Evolutionary conservation across 768 basidiomycete genomes (phyloP).

Genomic region (Lactarius indigo): DNA sequence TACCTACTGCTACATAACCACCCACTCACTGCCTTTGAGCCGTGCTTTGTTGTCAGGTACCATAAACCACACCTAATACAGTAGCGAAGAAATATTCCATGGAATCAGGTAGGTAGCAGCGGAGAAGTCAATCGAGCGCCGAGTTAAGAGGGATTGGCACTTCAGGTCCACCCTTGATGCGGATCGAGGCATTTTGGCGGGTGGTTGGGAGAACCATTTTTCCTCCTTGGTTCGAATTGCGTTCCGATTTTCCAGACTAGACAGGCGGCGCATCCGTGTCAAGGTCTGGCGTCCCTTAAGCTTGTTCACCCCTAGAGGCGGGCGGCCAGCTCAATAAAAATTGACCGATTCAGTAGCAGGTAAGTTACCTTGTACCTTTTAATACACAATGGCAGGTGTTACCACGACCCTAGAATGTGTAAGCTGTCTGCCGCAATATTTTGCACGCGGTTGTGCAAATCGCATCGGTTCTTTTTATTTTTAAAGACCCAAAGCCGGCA

Average conservation of each 20-base stretch:
- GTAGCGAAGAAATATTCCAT: neutral
- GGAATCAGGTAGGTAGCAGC: neutral
- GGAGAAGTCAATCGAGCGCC: neutral
- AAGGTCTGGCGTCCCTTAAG: neutral
- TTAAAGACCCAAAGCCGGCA: no score
- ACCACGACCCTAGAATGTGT: neutral
- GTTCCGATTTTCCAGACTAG: neutral
- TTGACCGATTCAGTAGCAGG: neutral
- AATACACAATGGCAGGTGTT: neutral
- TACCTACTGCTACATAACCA: neutral
- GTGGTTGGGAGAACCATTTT: neutral
- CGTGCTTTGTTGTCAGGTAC: neutral
- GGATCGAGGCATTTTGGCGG: neutral
- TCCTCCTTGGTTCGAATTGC: neutral
- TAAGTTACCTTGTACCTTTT: neutral
- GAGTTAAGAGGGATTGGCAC: neutral
- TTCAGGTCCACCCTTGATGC: neutral
- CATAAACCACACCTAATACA: neutral
- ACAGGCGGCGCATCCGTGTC: neutral
- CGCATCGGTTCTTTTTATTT: neutral
- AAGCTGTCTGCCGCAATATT: neutral
- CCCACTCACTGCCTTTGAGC: neutral
- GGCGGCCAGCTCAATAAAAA: neutral
- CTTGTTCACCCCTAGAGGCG: neutral
- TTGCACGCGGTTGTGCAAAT: neutral